Conservation (phyloP, 257 asterid species). For the Plantago elongata region DNA sequence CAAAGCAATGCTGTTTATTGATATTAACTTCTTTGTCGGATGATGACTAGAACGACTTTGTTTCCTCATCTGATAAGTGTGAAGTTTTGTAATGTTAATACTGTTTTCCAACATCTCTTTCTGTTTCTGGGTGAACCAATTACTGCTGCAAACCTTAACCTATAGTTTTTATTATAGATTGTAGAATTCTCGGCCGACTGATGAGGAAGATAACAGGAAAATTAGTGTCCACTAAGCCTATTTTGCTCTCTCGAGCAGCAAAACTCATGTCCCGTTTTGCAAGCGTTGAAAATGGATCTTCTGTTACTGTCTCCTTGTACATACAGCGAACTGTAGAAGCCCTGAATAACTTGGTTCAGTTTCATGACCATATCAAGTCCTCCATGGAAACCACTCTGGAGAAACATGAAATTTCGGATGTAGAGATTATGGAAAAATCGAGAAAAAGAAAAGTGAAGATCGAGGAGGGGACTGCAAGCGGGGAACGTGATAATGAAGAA, state of each 20-base stretch:
- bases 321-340: conserved; percentile 47
- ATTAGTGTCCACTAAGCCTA: conserved; percentile 31
- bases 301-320: conserved; percentile 41
- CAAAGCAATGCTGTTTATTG: conserved; percentile 35
- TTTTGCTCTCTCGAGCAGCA: conserved; percentile 48
- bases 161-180: too few relatives aligned
- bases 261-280: conserved; percentile 39
- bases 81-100: conserved; percentile 7
- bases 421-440: neutral
- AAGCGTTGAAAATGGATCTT: conserved; percentile 44
- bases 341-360: conserved; percentile 39
- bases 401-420: conserved; percentile 14
- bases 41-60: conserved; percentile 28
- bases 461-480: neutral
- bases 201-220: conserved; percentile 47
- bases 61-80: neutral
- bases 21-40: conserved; percentile 39
- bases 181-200: too few relatives aligned
- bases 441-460: conserved; percentile 10
- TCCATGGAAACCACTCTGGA: neutral
- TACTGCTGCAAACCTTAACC: too few relatives aligned
- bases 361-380: conserved; percentile 26
- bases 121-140: too few relatives aligned
- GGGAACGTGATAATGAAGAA: neutral
- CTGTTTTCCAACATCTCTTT: neutral